These are phyloP conservation scores for Boletales sp. DNA, from an alignment of 768 basidiomycete genomes.

Conservation along the genomic window DNA sequence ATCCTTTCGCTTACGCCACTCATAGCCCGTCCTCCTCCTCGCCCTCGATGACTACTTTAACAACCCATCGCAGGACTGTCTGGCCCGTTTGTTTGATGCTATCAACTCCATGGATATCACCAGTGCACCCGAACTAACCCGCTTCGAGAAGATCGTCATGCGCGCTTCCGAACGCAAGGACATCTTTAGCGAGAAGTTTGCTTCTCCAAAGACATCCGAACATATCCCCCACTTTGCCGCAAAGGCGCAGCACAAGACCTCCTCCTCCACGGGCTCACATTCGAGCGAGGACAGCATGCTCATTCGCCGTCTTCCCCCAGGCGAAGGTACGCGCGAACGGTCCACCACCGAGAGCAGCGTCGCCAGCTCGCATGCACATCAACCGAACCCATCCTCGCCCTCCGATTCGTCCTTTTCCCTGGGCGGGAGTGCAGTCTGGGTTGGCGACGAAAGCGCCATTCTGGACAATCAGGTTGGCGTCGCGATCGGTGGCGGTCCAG, in stretches of 20 bases:
- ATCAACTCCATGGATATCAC: conserved; percentile 89
- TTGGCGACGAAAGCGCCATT: conserved; percentile 66
- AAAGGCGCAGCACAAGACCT: conserved; percentile 42
- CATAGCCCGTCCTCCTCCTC: conserved; percentile 85
- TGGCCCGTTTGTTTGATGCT: conserved; percentile 86
- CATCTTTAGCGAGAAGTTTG: conserved; percentile 84
- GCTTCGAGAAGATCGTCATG: conserved; percentile 85
- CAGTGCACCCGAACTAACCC: conserved; percentile 71
- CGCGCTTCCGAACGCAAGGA: conserved; percentile 89
- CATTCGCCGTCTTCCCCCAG: conserved; percentile 29
- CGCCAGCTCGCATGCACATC: conserved; percentile 27
- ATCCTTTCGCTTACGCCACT: conserved; percentile 5
- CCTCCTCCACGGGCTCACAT: conserved; percentile 58
- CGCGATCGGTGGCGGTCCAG: conserved; percentile 42
- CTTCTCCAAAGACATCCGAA: conserved; percentile 24
- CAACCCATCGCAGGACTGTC: conserved; percentile 84
- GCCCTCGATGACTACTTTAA: conserved; percentile 94
- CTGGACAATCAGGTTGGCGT: conserved; percentile 40
- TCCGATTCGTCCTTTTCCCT: conserved; percentile 73
- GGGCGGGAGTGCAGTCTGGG: conserved; percentile 82
- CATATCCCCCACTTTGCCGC: conserved; percentile 1
- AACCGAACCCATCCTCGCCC: conserved; percentile 47
- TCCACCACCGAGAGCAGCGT: conserved; percentile 39
- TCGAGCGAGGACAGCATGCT: conserved; percentile 68
- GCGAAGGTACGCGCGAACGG: conserved; percentile 35